Evolutionary conservation across 768 basidiomycete species (phyloP).

Genomic region (Lactarius psammicola): DNA sequence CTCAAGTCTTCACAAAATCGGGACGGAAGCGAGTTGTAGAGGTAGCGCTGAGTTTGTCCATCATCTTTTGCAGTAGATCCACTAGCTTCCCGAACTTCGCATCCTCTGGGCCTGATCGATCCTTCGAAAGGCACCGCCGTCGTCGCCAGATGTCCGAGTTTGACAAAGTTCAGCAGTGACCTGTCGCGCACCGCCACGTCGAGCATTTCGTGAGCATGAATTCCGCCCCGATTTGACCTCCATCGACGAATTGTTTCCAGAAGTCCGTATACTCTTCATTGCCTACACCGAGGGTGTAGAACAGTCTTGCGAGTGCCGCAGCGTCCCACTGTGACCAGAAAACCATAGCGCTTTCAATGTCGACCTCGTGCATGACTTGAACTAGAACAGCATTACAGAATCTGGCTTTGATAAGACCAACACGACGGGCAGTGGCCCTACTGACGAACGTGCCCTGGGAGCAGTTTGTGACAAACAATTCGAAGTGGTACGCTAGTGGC

Average conservation of each 20-base stretch:
- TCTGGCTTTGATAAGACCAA: conserved; percentile 2
- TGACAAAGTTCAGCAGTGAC: conserved; percentile 14
- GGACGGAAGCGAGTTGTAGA: not conserved
- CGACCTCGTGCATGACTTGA: not conserved
- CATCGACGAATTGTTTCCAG: not conserved
- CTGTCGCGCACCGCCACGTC: not conserved
- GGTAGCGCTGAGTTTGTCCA: not conserved
- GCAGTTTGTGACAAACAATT: not conserved
- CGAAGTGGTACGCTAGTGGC: not conserved
- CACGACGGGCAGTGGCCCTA: not conserved
- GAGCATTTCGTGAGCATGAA: not conserved
- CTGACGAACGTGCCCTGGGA: conserved; percentile 9
- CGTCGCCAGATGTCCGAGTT: not conserved
- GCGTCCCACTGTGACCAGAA: conserved; percentile 14
- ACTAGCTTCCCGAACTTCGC: not conserved
- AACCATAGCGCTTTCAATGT: not conserved
- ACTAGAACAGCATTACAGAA: conserved; percentile 1
- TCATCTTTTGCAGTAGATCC: conserved; percentile 4
- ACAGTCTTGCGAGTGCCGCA: conserved; percentile 6
- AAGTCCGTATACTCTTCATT: not conserved
- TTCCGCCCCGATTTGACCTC: not conserved
- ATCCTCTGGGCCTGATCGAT: not conserved
- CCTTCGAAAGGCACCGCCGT: not conserved
- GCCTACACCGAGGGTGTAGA: not conserved
- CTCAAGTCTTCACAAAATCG: conserved; percentile 1